These are phyloP conservation scores for Trichoderma harzianum DNA, from an alignment of 2,329 filamentous ascomycete species.

Conservation along the genomic window DNA sequence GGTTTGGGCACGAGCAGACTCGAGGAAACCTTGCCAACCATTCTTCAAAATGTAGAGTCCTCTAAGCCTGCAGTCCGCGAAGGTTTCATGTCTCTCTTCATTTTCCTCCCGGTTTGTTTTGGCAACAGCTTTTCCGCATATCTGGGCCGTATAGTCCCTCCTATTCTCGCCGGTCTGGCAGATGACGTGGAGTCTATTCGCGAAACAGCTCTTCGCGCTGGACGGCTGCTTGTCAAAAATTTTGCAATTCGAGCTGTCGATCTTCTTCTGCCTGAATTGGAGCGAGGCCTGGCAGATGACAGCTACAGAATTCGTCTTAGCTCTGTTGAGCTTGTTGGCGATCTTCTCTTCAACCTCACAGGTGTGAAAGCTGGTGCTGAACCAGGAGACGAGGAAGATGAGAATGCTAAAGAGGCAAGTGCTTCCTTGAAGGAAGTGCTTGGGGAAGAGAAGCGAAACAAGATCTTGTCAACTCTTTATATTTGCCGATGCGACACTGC, in stretches of 20 bases:
- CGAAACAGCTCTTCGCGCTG: constrained; percentile 91
- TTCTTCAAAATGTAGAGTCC: constrained; percentile 92
- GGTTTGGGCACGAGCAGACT: constrained; percentile 87
- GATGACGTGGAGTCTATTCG: constrained; percentile 96
- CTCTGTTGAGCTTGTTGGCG: constrained; percentile 94
- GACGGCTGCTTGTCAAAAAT: constrained; percentile 94
- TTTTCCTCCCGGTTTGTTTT: constrained; percentile 97
- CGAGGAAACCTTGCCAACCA: constrained; percentile 93
- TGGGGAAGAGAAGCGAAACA: constrained; percentile 94
- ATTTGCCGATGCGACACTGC: constrained; percentile 98
- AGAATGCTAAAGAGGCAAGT: constrained; percentile 76
- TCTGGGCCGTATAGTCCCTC: constrained; percentile 89
- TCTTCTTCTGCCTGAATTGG: constrained; percentile 86
- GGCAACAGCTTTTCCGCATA: constrained; percentile 98
- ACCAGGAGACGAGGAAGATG: constrained; percentile 75
- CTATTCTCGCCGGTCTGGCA: constrained; percentile 88
- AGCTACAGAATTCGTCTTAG: constrained; percentile 97
- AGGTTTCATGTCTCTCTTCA: constrained; percentile 99
- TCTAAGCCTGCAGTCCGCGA: constrained; percentile 87
- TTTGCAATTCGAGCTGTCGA: constrained; percentile 95
- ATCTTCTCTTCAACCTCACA: constrained; percentile 95
- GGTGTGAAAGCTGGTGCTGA: constrained; percentile 81
- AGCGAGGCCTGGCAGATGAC: constrained; percentile 94
- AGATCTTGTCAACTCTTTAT: constrained; percentile 93
- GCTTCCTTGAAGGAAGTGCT: constrained; percentile 91